phyloP scores from a whole-genome alignment of 257 asterid species.

The Nicotiana undulata region DNA sequence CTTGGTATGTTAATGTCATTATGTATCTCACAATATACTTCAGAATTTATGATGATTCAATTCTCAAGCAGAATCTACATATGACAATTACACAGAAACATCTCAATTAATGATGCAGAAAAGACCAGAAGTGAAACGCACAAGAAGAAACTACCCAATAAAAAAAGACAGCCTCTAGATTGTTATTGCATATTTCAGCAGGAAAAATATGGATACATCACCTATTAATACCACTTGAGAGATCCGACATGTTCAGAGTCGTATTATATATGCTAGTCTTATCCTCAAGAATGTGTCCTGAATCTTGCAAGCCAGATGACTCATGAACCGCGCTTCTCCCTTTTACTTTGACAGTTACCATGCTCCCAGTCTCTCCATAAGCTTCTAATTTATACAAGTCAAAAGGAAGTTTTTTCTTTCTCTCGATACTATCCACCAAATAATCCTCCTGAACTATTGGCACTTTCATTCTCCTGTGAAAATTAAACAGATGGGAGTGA shows the following conservation, averaged over 20 bases:
- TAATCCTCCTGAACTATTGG: slow-evolving; percentile 86
- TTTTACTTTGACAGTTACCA: slow-evolving; percentile 82
- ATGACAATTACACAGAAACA: background rate
- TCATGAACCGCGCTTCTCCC: slow-evolving; percentile 94
- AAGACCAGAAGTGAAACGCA: background rate
- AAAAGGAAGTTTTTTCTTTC: slow-evolving; percentile 75
- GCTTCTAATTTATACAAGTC: slow-evolving; percentile 60
- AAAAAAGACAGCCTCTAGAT: background rate
- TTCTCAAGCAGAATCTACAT: background rate
- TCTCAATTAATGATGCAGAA: background rate
- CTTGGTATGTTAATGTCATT: background rate
- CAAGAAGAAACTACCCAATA: background rate
- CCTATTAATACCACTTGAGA: slow-evolving; percentile 90
- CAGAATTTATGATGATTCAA: background rate
- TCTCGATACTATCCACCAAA: slow-evolving; percentile 61
- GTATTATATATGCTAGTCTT: slow-evolving; percentile 82
- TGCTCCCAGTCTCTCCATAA: slow-evolving; percentile 39
- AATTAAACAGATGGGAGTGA: slow-evolving; percentile 10
- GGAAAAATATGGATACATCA: slow-evolving; percentile 11
- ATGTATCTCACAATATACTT: background rate
- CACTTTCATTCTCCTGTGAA: slow-evolving; percentile 77
- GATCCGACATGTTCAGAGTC: slow-evolving; percentile 83
- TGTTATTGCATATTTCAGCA: background rate
- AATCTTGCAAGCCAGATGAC: slow-evolving; percentile 84
- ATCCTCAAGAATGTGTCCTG: slow-evolving; percentile 91